A percentile compares a stretch with the other conserved stretches of the same genome.
phyloP scores from a whole-genome alignment of 169 alveolate genomes.

The Eimeria falciformis region DNA sequence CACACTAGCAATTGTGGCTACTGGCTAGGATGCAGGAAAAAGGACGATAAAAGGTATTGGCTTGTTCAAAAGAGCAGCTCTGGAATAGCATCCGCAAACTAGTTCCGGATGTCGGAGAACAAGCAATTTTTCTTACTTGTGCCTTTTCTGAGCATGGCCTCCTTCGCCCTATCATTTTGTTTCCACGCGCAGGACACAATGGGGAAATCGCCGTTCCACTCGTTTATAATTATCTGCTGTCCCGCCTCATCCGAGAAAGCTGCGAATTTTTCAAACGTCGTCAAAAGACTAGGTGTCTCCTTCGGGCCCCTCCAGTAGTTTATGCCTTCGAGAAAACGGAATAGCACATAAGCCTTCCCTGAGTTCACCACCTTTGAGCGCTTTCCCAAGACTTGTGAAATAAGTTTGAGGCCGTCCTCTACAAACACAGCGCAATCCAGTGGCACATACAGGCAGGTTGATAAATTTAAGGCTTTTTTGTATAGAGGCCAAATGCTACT shows the following conservation, averaged over 20 bases:
- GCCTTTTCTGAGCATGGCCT: conserved; percentile 40
- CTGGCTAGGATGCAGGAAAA: too few relatives aligned
- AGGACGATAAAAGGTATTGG: too few relatives aligned
- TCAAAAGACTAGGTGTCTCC: conserved; percentile 1
- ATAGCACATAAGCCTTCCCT: not conserved
- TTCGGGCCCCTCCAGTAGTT: conserved; percentile 7
- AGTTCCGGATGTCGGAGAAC: not conserved
- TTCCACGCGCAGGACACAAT: conserved; percentile 27
- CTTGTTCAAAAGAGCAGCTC: too few relatives aligned
- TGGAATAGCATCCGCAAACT: not conserved
- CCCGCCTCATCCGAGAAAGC: conserved; percentile 19
- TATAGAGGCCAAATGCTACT: too few relatives aligned
- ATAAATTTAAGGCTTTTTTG: too few relatives aligned
- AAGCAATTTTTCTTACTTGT: conserved; percentile 19
- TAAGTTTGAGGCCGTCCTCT: conserved; percentile 52
- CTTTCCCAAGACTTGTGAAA: conserved; percentile 35
- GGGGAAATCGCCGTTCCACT: conserved; percentile 56
- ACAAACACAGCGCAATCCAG: not conserved
- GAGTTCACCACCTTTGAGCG: conserved; percentile 9
- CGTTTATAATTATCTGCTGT: conserved; percentile 4
- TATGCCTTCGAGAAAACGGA: conserved; percentile 30
- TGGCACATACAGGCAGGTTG: not conserved
- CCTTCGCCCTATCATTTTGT: conserved; percentile 24
- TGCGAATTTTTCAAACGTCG: conserved; percentile 25
- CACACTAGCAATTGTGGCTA: not conserved